Percentiles rank a stretch among this genome's conserved stretches.
Evolutionary conservation across 176 grass and related monocot genomes (phyloP).

Genomic region (Aechmea fasciata): DNA sequence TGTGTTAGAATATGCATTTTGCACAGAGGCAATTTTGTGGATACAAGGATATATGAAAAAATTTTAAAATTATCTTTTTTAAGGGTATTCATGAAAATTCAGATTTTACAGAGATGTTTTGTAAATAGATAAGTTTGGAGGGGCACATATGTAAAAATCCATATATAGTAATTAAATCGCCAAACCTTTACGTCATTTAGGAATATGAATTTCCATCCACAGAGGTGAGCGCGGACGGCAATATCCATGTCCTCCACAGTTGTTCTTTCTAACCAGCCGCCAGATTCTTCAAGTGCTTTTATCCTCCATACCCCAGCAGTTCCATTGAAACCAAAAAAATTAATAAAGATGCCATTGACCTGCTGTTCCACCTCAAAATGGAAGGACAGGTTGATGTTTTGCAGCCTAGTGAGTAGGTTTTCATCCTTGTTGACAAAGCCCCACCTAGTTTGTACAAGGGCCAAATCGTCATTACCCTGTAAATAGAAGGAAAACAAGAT

Average conservation of each 20-base stretch:
- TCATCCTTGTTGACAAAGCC: conserved; percentile 27
- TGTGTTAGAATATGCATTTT: too few species aligned
- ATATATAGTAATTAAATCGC: background rate
- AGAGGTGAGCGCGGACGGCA: conserved; percentile 29
- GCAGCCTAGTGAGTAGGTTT: conserved; percentile 27
- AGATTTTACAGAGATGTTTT: too few species aligned
- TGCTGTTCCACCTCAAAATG: conserved; percentile 35
- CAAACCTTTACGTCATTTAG: conserved; percentile 28
- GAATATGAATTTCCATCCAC: conserved; percentile 31
- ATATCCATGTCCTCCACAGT: conserved; percentile 29
- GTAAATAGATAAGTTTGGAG: too few species aligned
- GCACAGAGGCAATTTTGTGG: too few species aligned
- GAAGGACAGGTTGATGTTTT: conserved; percentile 29
- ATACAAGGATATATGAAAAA: too few species aligned
- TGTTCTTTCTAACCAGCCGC: conserved; percentile 30
- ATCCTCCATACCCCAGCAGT: conserved; percentile 28
- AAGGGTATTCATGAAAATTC: too few species aligned
- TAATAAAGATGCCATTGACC: conserved; percentile 23
- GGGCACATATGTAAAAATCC: background rate
- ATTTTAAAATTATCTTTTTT: too few species aligned
- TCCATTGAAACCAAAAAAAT: conserved; percentile 36
- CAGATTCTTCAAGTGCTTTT: conserved; percentile 31
- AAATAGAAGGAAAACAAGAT: background rate
- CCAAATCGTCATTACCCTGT: conserved; percentile 25
- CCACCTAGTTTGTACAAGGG: conserved; percentile 29